Base-by-base conservation (phyloP, 345 rosid species). In the Aquilaria sinensis region DNA sequence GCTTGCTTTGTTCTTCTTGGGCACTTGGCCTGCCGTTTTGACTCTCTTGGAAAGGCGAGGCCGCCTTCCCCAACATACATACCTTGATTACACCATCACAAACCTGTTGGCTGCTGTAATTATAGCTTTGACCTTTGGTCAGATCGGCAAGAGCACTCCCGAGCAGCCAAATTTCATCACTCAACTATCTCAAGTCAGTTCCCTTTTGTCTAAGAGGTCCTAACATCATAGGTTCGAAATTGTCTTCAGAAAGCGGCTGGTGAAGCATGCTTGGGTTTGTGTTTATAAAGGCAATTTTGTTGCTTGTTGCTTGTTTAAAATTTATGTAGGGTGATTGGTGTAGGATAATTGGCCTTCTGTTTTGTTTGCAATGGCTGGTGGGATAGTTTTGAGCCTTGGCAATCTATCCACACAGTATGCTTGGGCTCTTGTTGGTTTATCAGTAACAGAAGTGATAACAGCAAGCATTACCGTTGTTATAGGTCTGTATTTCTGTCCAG, bases 1-100 rank as follows among this genome's bases (percentile, higher is more conserved):
- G 55, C 72, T 89, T 6, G 77, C 92, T 55, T 74, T 92, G 45
- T 60, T 83, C 57, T 87, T 84, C 73, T 67, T 92, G 64, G 96
- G 98, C 29, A 89, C 96, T 64, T 92, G 92, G 92, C 98, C 95
- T 63, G 98, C 90, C 65, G 12, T 89, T 46, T 46, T 92, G 70
- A 82, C 90, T 62, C 86, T 87, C 10, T 80, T 92, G 7, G 96
- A 92, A 72, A 69, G 96, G 51, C 77, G 90, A 31, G 98, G 95
- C 2, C 88, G 95, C 23, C 95, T 85, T 60, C 96, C 98, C 63
- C 98, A 89, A 58, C 96, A 92, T 56, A 89, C 95, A 63, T 92
- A 85, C 69, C 95, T 89, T 14, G 95, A 92, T 78, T 92, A 85
- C 56, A 78, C 96, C 13, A 68, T 85, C 70, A 79, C 90, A 12